Evolutionary conservation across 2,329 filamentous ascomycete genomes (phyloP).

Genomic region (Ophiocordyceps unilateralis): DNA sequence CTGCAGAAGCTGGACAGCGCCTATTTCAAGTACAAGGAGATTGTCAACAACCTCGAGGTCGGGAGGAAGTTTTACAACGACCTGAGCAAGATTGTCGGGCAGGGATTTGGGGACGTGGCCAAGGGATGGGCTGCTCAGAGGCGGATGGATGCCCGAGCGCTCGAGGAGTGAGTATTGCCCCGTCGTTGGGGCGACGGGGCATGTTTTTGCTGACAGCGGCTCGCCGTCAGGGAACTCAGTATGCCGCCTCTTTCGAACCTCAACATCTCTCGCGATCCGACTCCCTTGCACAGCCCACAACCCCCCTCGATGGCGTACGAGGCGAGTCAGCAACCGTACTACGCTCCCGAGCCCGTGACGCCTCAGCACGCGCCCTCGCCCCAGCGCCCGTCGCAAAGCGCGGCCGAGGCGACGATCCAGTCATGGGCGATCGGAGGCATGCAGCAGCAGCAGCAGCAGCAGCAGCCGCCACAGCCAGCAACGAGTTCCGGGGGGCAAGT

Average conservation of each 20-base stretch:
- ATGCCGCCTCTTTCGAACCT: conserved; percentile 33
- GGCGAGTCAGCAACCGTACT: conserved; percentile 5
- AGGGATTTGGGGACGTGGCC: conserved; percentile 60
- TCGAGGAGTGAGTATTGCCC: conserved; percentile 49
- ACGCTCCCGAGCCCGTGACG: conserved; percentile 1
- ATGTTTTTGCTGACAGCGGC: background rate
- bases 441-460: conserved; percentile 34
- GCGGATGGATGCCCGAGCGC: conserved; percentile 58
- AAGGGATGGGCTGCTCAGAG: conserved; percentile 66
- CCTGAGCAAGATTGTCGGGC: conserved; percentile 66
- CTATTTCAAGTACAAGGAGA: conserved; percentile 92
- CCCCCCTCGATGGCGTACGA: conserved; percentile 3
- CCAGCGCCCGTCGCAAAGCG: conserved; percentile 9
- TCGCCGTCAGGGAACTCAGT: conserved; percentile 29
- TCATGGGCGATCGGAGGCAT: conserved; percentile 38
- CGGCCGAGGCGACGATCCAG: conserved; percentile 35
- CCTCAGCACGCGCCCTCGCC: background rate
- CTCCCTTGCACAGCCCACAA: background rate
- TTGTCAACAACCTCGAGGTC: conserved; percentile 77
- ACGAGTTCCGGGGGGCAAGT: conserved; percentile 11
- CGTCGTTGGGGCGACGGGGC: background rate
- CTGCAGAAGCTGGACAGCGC: conserved; percentile 79
- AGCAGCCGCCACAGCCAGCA: conserved; percentile 28
- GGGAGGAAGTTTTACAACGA: conserved; percentile 97
- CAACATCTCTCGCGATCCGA: conserved; percentile 15